Base-by-base conservation (phyloP, 2,329 filamentous ascomycete genomes). In the Xylariaceae sp. region DNA sequence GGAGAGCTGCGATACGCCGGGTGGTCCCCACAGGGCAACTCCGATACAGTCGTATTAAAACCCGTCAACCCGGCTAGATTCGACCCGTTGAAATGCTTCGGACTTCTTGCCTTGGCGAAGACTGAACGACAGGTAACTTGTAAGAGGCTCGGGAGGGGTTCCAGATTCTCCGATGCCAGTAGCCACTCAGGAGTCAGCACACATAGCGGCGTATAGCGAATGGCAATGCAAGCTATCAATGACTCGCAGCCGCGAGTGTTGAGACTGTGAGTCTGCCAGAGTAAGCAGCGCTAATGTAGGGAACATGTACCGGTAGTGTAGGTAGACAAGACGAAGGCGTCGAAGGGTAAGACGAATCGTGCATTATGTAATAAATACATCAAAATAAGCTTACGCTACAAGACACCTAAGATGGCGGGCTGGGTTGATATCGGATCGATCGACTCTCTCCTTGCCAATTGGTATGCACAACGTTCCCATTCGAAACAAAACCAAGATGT, bases 11-110 rank as follows among this genome's bases (percentile, higher is more conserved):
- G 12, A 54, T 58, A 61, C 53, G 46, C 62, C 63, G 64, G 63
- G 62, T 57, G 49, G 50, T 64, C 64, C 61, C 63, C 64, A 65
- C 62, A 55, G 53, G 58, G 55, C 40, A 65, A 64, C 55, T 59
- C 64, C 63, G 64, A 59, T 43, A 52, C 47, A 59, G 29, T 50
- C n/a, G 31, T 44, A 19, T 8, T 26, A 12, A 26, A 9, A 40
- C 4, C n/a, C n/a, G 4, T 9, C 32, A 31, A 40, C 30, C 40
- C 4, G 50, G 41, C 46, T 39, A 44, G 29, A 45, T 27, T 43
- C 53, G 34, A 47, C 48, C 19, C 31, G 40, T 41, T 5, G 42
- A 11, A 11, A 12, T 2, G n/a, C 35, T 19, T 19, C 19, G 19
- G 31, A 39, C 9, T 46, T 53, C 7, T 51, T 34, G 48, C 19